Evolutionary conservation across 495 filamentous ascomycete species (phyloP).

Genomic region (Schizothecium vesticola): DNA sequence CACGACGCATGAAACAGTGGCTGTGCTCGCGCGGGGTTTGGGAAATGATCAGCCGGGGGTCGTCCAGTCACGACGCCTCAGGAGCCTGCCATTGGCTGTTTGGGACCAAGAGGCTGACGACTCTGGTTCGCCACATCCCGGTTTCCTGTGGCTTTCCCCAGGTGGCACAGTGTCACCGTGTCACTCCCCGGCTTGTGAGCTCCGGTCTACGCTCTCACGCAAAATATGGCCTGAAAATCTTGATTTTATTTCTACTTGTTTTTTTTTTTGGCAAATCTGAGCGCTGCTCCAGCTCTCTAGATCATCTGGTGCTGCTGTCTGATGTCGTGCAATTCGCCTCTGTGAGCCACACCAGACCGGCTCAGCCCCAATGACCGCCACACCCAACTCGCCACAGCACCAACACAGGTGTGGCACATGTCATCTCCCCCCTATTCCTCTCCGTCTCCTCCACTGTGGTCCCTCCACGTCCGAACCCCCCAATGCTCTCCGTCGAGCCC

Average conservation of each 20-base stretch:
- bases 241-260: background rate
- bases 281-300: background rate
- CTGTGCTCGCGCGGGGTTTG: constrained; percentile 10
- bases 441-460: background rate
- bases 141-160: background rate
- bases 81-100: constrained; percentile 3
- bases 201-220: background rate
- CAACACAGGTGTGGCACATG: background rate
- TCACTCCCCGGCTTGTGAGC: background rate
- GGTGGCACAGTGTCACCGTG: constrained; percentile 2
- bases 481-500: background rate
- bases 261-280: background rate
- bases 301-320: background rate
- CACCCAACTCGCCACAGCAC: background rate
- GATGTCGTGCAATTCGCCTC: background rate
- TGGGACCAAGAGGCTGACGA: constrained; percentile 7
- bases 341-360: background rate
- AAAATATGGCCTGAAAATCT: background rate
- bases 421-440: background rate
- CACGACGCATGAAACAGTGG: constrained; percentile 14
- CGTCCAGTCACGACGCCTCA: constrained; percentile 6
- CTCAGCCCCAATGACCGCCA: background rate
- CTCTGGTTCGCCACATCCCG: constrained; percentile 11
- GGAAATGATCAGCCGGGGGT: constrained; percentile 27
- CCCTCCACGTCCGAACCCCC: background rate